Evolutionary conservation across 208 protist species (phyloP).

Genomic region (Trypanosoma rangeli): DNA sequence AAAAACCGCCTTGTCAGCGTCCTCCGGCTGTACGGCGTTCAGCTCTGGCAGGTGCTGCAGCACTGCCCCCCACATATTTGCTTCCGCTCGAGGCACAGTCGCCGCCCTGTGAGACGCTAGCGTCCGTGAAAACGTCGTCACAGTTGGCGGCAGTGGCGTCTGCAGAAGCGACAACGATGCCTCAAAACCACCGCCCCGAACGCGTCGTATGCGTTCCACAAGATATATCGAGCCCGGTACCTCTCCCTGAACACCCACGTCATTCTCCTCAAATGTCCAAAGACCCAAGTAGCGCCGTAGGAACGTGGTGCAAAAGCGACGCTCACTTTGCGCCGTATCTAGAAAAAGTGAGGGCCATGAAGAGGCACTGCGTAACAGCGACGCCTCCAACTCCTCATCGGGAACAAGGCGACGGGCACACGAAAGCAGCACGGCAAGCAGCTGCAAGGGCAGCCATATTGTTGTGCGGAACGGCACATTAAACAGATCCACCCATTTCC

Average conservation of each 20-base stretch:
- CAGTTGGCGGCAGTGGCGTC: slow-evolving; percentile 16
- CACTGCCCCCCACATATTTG: slow-evolving; percentile 23
- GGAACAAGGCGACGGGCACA: slow-evolving; percentile 21
- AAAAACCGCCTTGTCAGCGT: slow-evolving; percentile 21
- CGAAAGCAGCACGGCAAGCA: slow-evolving; percentile 16
- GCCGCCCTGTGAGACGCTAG: slow-evolving; percentile 8
- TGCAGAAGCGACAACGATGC: slow-evolving; percentile 23
- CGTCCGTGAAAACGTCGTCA: slow-evolving; percentile 17
- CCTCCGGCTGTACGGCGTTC: neutral
- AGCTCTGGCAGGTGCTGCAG: slow-evolving; percentile 5
- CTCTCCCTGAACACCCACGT: slow-evolving; percentile 10
- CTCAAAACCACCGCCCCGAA: neutral
- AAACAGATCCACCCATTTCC: slow-evolving; percentile 25
- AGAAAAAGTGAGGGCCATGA: slow-evolving; percentile 32
- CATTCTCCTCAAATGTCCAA: slow-evolving; percentile 27
- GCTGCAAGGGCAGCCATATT: slow-evolving; percentile 20
- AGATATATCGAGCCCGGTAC: slow-evolving; percentile 28
- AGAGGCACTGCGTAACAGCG: neutral
- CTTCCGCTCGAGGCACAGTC: neutral
- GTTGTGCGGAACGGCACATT: slow-evolving; percentile 1
- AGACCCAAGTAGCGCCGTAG: slow-evolving; percentile 31
- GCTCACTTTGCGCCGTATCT: slow-evolving; percentile 11
- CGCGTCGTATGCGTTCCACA: slow-evolving; percentile 19
- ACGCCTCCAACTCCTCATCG: slow-evolving; percentile 2
- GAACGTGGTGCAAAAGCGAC: slow-evolving; percentile 33